A percentile compares a stretch with the other conserved stretches of the same genome.
These are phyloP conservation scores for Boechera divaricarpa DNA, from an alignment of 345 rosid genomes.

Conservation along the genomic window DNA sequence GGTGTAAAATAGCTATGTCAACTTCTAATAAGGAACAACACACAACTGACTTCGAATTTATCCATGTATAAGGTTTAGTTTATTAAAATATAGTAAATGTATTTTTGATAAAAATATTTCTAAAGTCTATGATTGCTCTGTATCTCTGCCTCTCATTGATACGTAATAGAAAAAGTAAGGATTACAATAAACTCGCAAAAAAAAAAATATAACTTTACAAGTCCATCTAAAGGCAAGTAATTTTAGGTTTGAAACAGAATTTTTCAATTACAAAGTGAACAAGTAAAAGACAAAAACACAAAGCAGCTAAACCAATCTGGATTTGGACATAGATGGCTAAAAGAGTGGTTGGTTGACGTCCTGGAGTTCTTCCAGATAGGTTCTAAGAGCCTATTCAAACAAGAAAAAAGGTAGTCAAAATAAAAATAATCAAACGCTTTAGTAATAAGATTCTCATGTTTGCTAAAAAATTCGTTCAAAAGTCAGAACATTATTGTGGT, in stretches of 20 bases:
- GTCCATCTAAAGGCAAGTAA: neutral
- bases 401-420: neutral
- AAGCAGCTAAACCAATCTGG: neutral
- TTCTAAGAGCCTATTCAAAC: neutral
- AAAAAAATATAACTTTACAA: neutral
- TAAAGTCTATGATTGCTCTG: neutral
- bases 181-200: neutral
- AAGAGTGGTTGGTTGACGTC: neutral
- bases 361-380: neutral
- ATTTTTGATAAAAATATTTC: neutral
- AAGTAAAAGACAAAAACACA: neutral
- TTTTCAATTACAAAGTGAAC: neutral
- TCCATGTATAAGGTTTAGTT: neutral
- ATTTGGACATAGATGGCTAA: neutral
- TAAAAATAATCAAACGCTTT: too few species aligned
- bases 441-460: neutral
- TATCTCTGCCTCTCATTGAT: neutral
- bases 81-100: too few species aligned
- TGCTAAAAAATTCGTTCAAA: too few species aligned
- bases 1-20: neutral
- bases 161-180: too few species aligned
- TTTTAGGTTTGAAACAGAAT: neutral
- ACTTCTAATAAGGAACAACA: neutral
- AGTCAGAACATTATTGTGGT: neutral
- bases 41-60: neutral